Evolutionary conservation across 441 rosid species (phyloP), one percentile per base, ranked within the genome.

Genomic region (Gossypium gossypioides): DNA sequence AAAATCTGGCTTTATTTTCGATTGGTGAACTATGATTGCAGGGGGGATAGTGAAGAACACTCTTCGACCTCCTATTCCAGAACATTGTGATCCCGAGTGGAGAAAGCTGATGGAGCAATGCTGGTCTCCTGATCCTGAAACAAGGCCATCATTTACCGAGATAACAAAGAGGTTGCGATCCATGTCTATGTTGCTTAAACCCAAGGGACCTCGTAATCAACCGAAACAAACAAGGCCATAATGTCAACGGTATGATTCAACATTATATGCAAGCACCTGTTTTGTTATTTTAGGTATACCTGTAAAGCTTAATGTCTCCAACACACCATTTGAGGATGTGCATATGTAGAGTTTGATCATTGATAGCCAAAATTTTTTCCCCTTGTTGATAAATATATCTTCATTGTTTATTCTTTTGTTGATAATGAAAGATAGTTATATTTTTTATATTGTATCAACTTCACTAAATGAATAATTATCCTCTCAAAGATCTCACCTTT

Each of bases 41-140:
- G 97, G 93, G 13, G 93, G 97, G 50, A 89, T 89, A 2, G 86
- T 90, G 46, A 89, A 88, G 86, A 90, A 89, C 84, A 84, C 87
- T 0, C 89, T 92, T 76, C 85, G 96, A 76, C 91, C 94, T 64
- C 68, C 85, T 16, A 81, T 89, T 75, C 91, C 94, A 0, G 85
- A 82, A 73, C 51, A 48, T 0, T 89, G 95, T 72, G 83, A 90
- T 69, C 81, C 84, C 0, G 89, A 86, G 7, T 92, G 97, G 96
- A 85, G 76, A 72, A 83, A 74, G 72, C 77, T 87, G 65, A 92
- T 92, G 94, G 94, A 90, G 77, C 78, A 87, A 19, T 90, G 97
- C 77, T 90, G 94, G 94, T 80, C 90, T 34, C 77, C 83, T 7
- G 85, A 89, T 59, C 89, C 94, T 0, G 83, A 82, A 42, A 76